Percentiles rank a stretch among this genome's conserved stretches.
These are phyloP conservation scores for Phialemoniopsis sp. DNA, from an alignment of 2,329 filamentous ascomycete species.

Conservation along the genomic window DNA sequence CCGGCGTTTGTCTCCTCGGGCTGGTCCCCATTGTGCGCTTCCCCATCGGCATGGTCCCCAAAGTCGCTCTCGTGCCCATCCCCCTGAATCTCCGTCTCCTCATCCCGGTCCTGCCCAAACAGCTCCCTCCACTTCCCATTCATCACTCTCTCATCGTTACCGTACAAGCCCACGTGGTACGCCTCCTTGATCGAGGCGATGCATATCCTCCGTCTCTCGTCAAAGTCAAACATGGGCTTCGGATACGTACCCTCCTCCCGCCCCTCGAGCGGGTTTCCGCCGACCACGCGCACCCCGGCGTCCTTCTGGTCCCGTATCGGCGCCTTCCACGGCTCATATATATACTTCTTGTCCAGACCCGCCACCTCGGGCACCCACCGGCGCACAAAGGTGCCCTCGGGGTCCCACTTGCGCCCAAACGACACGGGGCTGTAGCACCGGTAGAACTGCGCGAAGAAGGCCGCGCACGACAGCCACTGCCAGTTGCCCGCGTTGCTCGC, in stretches of 20 bases:
- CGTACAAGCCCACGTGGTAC: constrained; percentile 3
- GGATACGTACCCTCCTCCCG: constrained; percentile 54
- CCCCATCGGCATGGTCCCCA: too few species aligned
- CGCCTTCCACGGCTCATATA: constrained; percentile 78
- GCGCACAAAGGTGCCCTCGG: constrained; percentile 59
- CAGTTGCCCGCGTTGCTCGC: constrained; percentile 73
- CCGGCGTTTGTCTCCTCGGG: too few species aligned
- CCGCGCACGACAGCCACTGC: constrained; percentile 74
- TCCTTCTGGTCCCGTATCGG: constrained; percentile 53
- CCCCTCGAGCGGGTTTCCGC: constrained; percentile 40
- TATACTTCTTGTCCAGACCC: constrained; percentile 60
- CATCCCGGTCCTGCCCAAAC: not conserved
- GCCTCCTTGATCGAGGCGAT: constrained; percentile 6
- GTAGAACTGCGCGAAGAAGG: constrained; percentile 71
- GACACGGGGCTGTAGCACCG: constrained; percentile 67
- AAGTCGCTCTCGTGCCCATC: too few species aligned
- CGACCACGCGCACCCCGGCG: constrained; percentile 25
- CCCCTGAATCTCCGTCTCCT: not conserved
- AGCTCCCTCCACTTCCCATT: too few species aligned
- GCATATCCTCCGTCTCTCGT: constrained; percentile 56
- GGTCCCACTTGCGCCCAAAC: constrained; percentile 75
- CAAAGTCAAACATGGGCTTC: constrained; percentile 75
- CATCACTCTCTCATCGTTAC: not conserved
- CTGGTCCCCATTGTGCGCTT: too few species aligned
- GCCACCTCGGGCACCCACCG: constrained; percentile 65